Evolutionary conservation across 257 asterid species (phyloP).

Genomic region (Leonotis leonurus): DNA sequence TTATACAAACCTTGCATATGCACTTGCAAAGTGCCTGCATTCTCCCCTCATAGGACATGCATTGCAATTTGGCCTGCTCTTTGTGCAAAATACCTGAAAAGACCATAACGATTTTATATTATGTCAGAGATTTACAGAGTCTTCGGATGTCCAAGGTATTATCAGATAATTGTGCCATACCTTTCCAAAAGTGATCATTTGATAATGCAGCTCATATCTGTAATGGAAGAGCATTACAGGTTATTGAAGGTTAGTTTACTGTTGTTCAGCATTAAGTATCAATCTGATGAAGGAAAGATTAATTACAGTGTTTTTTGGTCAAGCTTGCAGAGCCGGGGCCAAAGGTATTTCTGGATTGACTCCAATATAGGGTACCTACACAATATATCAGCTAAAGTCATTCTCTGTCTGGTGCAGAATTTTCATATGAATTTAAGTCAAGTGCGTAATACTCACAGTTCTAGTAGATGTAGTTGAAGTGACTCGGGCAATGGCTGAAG

Average conservation of each 20-base stretch:
- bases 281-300: background rate
- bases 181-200: slow-evolving; percentile 83
- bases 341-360: slow-evolving; percentile 62
- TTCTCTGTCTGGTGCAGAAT: slow-evolving; percentile 10
- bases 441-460: slow-evolving; percentile 55
- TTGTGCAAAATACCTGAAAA: slow-evolving; percentile 75
- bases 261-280: background rate
- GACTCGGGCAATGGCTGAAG: slow-evolving; percentile 98
- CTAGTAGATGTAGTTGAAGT: slow-evolving; percentile 91
- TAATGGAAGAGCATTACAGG: slow-evolving; percentile 15
- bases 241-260: background rate
- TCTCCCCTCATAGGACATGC: slow-evolving; percentile 82
- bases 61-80: slow-evolving; percentile 71
- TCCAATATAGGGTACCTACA: slow-evolving; percentile 64
- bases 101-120: slow-evolving; percentile 1
- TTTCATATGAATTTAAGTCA: slow-evolving; percentile 11
- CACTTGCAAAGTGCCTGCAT: slow-evolving; percentile 76
- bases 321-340: slow-evolving; percentile 74
- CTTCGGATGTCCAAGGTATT: background rate
- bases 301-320: slow-evolving; percentile 57
- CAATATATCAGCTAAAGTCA: slow-evolving; percentile 20
- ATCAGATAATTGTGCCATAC: slow-evolving; percentile 22
- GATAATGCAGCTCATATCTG: slow-evolving; percentile 82
- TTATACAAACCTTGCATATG: slow-evolving; percentile 56
- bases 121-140: background rate